Conservation (phyloP, 306 rosid species). For the Biancaea sappan region DNA sequence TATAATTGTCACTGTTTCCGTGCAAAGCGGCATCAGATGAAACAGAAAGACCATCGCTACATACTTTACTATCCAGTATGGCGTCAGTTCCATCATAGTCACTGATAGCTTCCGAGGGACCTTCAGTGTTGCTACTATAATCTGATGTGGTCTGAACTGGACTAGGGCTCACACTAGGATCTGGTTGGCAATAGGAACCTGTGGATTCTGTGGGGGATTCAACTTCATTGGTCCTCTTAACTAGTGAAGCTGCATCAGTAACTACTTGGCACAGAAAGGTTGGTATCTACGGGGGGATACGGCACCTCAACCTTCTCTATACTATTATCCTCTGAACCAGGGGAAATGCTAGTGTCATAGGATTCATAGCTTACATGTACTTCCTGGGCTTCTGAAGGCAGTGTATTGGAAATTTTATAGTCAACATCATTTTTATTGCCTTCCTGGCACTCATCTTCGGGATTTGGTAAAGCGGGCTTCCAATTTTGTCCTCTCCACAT, state of each 20-base stretch:
- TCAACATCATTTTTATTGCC: conserved; percentile 34
- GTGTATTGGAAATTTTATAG: conserved; percentile 26
- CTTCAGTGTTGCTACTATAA: neutral
- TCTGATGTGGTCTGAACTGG: conserved; percentile 28
- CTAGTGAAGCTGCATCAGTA: conserved; percentile 39
- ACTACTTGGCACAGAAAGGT: conserved; percentile 28
- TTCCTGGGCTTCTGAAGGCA: conserved; percentile 35
- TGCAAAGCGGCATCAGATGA: conserved; percentile 16
- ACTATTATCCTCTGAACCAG: conserved; percentile 27
- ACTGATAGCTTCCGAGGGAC: conserved; percentile 11
- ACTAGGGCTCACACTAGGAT: conserved; percentile 24
- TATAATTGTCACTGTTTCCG: conserved; percentile 28
- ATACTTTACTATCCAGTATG: conserved; percentile 9
- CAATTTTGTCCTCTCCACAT: conserved; percentile 88
- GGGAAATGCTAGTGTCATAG: conserved; percentile 31
- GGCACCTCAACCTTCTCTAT: conserved; percentile 37
- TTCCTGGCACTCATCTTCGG: conserved; percentile 31
- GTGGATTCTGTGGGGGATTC: conserved; percentile 35
- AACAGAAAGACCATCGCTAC: conserved; percentile 17
- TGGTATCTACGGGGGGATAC: conserved; percentile 24
- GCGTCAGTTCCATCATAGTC: conserved; percentile 23
- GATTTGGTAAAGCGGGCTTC: conserved; percentile 60
- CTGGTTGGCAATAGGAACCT: conserved; percentile 36
- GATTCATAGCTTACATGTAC: conserved; percentile 33
- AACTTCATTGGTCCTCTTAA: conserved; percentile 23